Conservation (phyloP, 306 rosid species). For the Glycine latifolia region DNA sequence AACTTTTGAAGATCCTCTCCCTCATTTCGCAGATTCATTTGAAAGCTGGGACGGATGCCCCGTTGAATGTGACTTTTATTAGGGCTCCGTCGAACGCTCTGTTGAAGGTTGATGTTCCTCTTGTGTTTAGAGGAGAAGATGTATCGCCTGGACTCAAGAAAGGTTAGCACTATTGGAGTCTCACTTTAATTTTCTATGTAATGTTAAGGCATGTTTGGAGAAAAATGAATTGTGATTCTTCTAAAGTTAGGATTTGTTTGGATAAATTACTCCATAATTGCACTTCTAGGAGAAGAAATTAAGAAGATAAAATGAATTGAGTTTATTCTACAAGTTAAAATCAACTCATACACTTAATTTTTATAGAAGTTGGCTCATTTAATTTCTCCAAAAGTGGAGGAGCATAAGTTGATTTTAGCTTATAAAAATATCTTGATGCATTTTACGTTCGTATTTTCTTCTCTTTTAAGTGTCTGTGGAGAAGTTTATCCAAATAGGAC, state of each 20-base stretch:
- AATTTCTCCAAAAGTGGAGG: background rate
- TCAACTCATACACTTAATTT: background rate
- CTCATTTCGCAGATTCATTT: constrained; percentile 68
- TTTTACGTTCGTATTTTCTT: background rate
- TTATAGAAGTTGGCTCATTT: background rate
- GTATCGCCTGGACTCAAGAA: constrained; percentile 91
- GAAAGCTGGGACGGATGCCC: constrained; percentile 73
- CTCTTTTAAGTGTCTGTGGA: too few species aligned
- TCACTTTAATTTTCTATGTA: background rate
- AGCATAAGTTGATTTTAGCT: background rate
- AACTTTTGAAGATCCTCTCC: too few species aligned
- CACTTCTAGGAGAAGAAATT: background rate
- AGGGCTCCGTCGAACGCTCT: constrained; percentile 89
- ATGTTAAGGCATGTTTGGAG: too few species aligned
- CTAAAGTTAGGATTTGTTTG: background rate
- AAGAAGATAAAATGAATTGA: background rate
- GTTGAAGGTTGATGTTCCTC: constrained; percentile 84
- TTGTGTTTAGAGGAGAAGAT: constrained; percentile 86
- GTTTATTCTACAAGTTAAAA: background rate
- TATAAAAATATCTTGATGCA: background rate
- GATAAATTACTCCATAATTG: too few species aligned
- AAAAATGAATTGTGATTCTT: too few species aligned
- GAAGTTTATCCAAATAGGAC: too few species aligned
- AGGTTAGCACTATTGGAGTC: constrained; percentile 54
- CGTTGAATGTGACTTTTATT: constrained; percentile 86